Conservation (phyloP, 495 filamentous ascomycete species). For the Pseudomonodictys pantanalensis region DNA sequence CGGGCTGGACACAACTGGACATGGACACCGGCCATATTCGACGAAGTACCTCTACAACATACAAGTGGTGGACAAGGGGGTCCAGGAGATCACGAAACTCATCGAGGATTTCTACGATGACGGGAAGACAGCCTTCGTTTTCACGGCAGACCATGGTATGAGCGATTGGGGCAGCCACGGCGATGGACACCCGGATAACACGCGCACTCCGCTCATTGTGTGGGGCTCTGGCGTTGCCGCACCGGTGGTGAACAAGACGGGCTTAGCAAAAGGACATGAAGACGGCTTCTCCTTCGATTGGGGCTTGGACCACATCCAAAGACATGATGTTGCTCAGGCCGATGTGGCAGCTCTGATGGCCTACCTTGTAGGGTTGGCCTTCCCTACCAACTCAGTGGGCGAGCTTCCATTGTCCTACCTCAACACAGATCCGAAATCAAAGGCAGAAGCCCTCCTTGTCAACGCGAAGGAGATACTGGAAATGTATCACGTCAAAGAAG, state of each 20-base stretch:
- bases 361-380: slow-evolving; percentile 85
- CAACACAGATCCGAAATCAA: slow-evolving; percentile 64
- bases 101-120: slow-evolving; percentile 92
- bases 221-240: slow-evolving; percentile 92
- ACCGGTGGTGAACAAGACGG: slow-evolving; percentile 56
- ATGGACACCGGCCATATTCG: slow-evolving; percentile 85
- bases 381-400: slow-evolving; percentile 94
- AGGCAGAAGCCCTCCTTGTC: slow-evolving; percentile 79
- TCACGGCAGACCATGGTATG: slow-evolving; percentile 99
- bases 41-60: slow-evolving; percentile 94
- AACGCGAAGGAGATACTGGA: slow-evolving; percentile 90
- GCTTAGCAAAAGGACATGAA: slow-evolving; percentile 71
- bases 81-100: slow-evolving; percentile 74
- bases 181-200: slow-evolving; percentile 97
- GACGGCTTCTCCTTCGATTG: slow-evolving; percentile 92
- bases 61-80: slow-evolving; percentile 86
- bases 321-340: slow-evolving; percentile 91
- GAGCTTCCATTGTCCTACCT: slow-evolving; percentile 85
- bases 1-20: slow-evolving; percentile 92
- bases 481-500: slow-evolving; percentile 96
- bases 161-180: slow-evolving; percentile 98
- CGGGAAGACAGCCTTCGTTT: slow-evolving; percentile 88
- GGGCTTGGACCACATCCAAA: slow-evolving; percentile 72
- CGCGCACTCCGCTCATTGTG: slow-evolving; percentile 84
- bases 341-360: slow-evolving; percentile 97